Evolutionary conservation across 2,329 filamentous ascomycete species (phyloP), one percentile per base, ranked within the genome.

Genomic region (Colletotrichum paranaense): DNA sequence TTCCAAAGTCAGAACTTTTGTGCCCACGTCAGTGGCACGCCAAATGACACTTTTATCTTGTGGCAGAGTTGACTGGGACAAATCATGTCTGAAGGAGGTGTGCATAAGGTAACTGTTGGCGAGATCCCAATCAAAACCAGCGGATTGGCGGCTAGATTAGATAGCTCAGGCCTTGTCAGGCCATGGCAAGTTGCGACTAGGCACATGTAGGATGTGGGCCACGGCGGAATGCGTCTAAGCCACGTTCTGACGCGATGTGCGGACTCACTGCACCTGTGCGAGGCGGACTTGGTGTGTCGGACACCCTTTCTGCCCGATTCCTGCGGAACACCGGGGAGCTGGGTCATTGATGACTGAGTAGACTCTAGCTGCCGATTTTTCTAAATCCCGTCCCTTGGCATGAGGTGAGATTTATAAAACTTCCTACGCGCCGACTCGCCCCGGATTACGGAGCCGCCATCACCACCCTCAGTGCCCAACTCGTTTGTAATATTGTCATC

Each of bases 321-420:
- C 66, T 64, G 59, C 69, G 69, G 69, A 69, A 8, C 11, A 14
- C 19, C 58, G 59, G 59, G 26, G 22, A n/a, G 26, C 58, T 53
- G 59, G 42, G 42, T 46, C 19, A n/a, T 46, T 46, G 19, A 46
- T 46, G 42, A 46, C 42, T 46, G 19, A 46, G 16, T 46, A 42
- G 19, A 46, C 42, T 46, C 6, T 46, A 46, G 42, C 19, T 46
- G 19, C 19, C 42, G 19, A 46, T n/a, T 46, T 46, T 46, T 46
- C 42, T 46, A n/a, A 46, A n/a, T n/a, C 8, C 42, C 42, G 42
- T 46, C 42, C 16, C 42, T 46, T 46, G 19, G 42, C 19, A n/a
- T n/a, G 7, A 46, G 5, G 19, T n/a, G 3, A 46, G 16, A n/a
- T 46, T 46, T 46, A 46, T 46, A 46, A 46, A 46, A 46, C 42